Percentiles rank a stretch among this genome's conserved stretches.
Evolutionary conservation across 1,284 basidiomycete genomes (phyloP).

Genomic region (Malassezia caprae): DNA sequence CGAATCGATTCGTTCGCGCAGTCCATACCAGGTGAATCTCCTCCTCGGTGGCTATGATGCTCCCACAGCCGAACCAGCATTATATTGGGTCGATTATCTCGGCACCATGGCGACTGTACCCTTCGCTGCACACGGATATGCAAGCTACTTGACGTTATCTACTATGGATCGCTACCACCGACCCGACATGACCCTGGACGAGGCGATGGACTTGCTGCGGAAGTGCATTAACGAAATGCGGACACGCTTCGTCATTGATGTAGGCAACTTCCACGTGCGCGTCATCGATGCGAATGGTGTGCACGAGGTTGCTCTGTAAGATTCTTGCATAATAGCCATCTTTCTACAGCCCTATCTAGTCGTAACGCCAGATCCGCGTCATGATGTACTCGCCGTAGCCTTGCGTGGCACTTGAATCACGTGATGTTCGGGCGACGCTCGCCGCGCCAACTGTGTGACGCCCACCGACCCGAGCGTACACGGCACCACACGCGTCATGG

Average conservation of each 20-base stretch:
- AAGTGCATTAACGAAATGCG: conserved; percentile 81
- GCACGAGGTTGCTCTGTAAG: conserved; percentile 62
- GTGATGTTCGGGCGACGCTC: conserved; percentile 9
- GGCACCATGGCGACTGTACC: conserved; percentile 80
- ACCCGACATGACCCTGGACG: conserved; percentile 68
- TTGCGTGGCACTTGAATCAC: conserved; percentile 10
- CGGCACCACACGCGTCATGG: conserved; percentile 9
- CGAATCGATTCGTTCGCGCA: conserved; percentile 73
- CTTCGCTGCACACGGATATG: conserved; percentile 91
- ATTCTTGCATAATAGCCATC: background rate
- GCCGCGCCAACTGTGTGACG: background rate
- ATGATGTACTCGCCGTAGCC: background rate
- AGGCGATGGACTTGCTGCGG: conserved; percentile 70
- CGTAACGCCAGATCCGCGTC: background rate
- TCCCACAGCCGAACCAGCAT: conserved; percentile 55
- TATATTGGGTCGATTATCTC: conserved; percentile 94
- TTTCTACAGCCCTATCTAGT: background rate
- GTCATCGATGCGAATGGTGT: conserved; percentile 82
- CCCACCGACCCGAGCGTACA: background rate
- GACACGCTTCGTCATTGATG: conserved; percentile 63
- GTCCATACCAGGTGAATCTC: conserved; percentile 83
- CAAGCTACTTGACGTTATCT: conserved; percentile 79
- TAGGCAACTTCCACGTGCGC: conserved; percentile 74
- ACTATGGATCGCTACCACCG: conserved; percentile 72
- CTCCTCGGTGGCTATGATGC: conserved; percentile 86